These are phyloP conservation scores for Zasmidium angulare DNA, from an alignment of 2,329 filamentous ascomycete genomes.

Conservation along the genomic window DNA sequence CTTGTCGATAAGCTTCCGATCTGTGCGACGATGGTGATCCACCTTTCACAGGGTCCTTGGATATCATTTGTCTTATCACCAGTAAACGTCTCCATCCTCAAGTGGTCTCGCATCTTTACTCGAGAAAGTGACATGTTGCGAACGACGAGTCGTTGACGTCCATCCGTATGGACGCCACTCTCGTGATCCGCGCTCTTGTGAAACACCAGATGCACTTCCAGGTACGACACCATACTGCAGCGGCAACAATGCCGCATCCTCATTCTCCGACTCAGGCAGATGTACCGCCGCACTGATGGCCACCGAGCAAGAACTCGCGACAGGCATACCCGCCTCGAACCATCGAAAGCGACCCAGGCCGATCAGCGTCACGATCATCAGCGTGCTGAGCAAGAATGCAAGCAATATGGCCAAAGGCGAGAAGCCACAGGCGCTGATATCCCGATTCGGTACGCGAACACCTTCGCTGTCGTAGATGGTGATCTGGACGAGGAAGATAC, in stretches of 20 bases:
- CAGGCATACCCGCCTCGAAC: conserved; percentile 17
- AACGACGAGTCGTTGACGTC: background rate
- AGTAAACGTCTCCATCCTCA: background rate
- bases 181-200: too few species aligned
- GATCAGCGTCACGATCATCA: conserved; percentile 3
- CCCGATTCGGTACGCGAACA: background rate
- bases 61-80: background rate
- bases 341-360: conserved; percentile 2
- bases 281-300: conserved; percentile 26
- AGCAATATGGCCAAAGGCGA: conserved; percentile 9
- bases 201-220: background rate
- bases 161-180: too few species aligned
- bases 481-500: conserved; percentile 43
- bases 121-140: background rate
- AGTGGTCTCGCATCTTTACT: background rate
- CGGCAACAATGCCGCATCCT: conserved; percentile 18
- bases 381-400: background rate
- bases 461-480: conserved; percentile 20
- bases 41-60: too few species aligned
- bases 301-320: conserved; percentile 20
- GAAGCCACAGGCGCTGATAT: background rate
- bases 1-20: too few species aligned
- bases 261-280: conserved; percentile 11
- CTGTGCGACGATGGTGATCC: too few species aligned
- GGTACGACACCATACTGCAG: conserved; percentile 21